phyloP scores from a whole-genome alignment of 1,284 basidiomycete genomes.

The Trichosporon sp. region DNA sequence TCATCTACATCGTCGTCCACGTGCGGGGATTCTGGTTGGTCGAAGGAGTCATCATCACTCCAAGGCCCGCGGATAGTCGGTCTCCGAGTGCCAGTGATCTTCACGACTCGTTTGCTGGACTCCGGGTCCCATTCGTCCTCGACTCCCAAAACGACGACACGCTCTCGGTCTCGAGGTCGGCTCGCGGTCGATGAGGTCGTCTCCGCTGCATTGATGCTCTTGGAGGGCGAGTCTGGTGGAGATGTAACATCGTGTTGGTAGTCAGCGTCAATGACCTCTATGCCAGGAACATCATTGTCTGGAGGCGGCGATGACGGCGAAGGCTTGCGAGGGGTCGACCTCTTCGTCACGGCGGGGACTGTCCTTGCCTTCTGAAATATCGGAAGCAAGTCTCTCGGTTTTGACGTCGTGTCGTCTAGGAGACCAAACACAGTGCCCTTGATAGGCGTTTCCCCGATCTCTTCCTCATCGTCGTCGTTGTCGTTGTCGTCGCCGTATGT shows the following conservation, averaged over 20 bases:
- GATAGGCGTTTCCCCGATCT: conserved; percentile 15
- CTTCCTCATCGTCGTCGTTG: conserved; percentile 10
- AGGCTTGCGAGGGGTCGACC: not conserved
- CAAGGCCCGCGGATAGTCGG: conserved; percentile 4
- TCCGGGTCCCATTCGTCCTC: not conserved
- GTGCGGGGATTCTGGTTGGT: not conserved
- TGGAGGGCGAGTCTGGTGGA: not conserved
- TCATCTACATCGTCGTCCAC: not conserved
- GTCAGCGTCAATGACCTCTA: not conserved
- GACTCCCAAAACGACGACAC: not conserved
- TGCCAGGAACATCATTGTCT: not conserved
- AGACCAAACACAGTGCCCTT: conserved; percentile 12
- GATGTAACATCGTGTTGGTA: not conserved
- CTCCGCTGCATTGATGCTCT: not conserved
- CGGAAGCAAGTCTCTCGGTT: conserved; percentile 10
- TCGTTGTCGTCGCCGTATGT: too few relatives aligned
- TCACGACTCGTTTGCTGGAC: not conserved
- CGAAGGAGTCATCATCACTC: conserved; percentile 6
- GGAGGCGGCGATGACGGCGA: not conserved
- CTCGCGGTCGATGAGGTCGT: not conserved
- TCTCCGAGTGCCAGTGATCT: not conserved
- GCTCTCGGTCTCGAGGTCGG: not conserved
- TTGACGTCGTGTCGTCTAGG: not conserved
- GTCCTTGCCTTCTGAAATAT: conserved; percentile 12
- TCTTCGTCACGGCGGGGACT: not conserved